Conservation (phyloP, 768 basidiomycete species). For the Russula virescens region DNA sequence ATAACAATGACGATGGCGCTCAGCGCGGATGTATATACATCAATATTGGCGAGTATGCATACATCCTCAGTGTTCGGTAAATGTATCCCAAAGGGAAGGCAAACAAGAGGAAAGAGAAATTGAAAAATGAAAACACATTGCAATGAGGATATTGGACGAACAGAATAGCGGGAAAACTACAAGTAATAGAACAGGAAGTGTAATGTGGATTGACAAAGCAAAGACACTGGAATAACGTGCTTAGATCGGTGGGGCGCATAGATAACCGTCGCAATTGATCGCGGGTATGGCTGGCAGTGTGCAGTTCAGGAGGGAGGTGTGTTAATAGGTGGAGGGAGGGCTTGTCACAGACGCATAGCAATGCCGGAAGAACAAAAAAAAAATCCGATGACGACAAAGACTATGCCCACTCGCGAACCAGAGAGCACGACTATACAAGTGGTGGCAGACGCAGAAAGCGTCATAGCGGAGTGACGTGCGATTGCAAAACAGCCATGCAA, state of each 20-base stretch:
- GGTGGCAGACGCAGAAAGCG: constrained; percentile 2
- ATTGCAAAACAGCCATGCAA: constrained; percentile 14
- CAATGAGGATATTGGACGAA: constrained; percentile 10
- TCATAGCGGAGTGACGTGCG: not conserved
- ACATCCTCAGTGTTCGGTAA: constrained; percentile 23
- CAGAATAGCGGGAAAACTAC: constrained; percentile 21
- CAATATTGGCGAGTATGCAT: constrained; percentile 18
- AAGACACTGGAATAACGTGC: constrained; percentile 4
- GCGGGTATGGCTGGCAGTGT: constrained; percentile 4
- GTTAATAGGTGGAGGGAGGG: not conserved
- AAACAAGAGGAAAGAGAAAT: constrained; percentile 1
- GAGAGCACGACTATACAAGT: not conserved
- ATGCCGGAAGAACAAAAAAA: constrained; percentile 1
- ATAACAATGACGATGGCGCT: constrained; percentile 13
- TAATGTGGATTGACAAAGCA: constrained; percentile 22
- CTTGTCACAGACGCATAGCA: constrained; percentile 18
- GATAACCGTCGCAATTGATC: constrained; percentile 13
- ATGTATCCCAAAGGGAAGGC: constrained; percentile 7
- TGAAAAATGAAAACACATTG: constrained; percentile 10
- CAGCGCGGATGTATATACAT: constrained; percentile 21
- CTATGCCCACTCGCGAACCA: not conserved
- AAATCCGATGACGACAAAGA: constrained; percentile 13
- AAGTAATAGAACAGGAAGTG: constrained; percentile 23
- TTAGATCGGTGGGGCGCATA: constrained; percentile 20
- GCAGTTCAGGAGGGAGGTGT: not conserved